Evolutionary conservation across 2,329 filamentous ascomycete species (phyloP), one percentile per base, ranked within the genome.

Genomic region (Paracoccidioides lutzii): DNA sequence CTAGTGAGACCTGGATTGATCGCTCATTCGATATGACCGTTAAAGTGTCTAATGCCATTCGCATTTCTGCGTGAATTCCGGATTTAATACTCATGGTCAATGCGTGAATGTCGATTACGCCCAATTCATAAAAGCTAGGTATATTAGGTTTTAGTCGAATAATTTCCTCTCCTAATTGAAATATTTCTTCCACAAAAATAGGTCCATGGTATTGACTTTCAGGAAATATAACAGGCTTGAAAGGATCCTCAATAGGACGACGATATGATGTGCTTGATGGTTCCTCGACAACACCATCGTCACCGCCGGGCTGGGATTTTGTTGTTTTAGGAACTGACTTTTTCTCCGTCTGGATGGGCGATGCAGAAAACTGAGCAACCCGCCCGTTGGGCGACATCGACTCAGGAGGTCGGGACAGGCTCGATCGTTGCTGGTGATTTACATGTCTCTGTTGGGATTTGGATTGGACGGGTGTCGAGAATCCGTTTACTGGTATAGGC

Each of bases 71-170:
- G 63, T 90, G 85, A 45, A 97, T 87, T 0, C 91, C 91, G 55
- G 87, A 94, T 66, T 95, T 90, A 41, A 98, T 75, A 64, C 89
- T 90, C 75, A 90, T 86, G 0, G 85, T 95, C 43, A 98, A 77
- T 22, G 91, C 90, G 61, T 90, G 85, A 33, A 97, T 85, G 65
- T 98, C 91, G 60, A 97, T 87, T 22, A 89, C 80, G 7, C 91
- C 93, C 53, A 97, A 78, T 63, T 97, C 90, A 28, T 79, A 75
- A 15, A 90, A 77, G 2, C 77, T 75, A 0, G 93, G 91, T 41
- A 90, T 78, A 56, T 87, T 85, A 0, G 90, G 89, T 64, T 84
- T 87, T 63, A 82, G 76, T 46, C 78, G 77, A 52, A 82, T 75
- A 41, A 95, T 77, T 49, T 88, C 82, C 38, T 79, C 76, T 4